Base-by-base conservation (phyloP, 108 stramenopile genomes). In the Cyclostephanos invisitatus region DNA sequence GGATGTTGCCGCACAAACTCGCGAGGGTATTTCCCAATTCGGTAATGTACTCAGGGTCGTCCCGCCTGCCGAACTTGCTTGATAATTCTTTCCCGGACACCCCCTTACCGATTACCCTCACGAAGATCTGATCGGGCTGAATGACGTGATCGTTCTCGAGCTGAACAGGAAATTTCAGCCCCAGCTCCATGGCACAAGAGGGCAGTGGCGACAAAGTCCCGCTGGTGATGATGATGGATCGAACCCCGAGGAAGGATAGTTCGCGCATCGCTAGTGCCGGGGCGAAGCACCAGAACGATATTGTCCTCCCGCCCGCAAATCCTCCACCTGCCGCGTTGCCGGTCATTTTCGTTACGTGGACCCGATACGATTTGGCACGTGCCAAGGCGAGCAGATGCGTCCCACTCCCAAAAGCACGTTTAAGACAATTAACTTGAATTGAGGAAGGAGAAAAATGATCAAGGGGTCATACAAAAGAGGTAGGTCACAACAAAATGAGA, bases 271-370 rank as follows among this genome's bases (percentile, higher is more conserved):
- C 98, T 11, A 98, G 80, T 7, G 94, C 88, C 0, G 99, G 96
- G 20, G 96, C 93, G 77, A 99, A 98, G 80, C 98, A 99, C 98
- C 98, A 99, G 71, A 93, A 99, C 28, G 88, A 87, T 15, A 99
- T 73, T 21, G 88, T 93, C 55, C 92, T 68, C 24, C 91, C 88
- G 14, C 84, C 85, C 7, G 72, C 53, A 50, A 75, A 77, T 35
- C 84, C 86, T 29, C 82, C 80, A 3, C 83, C 83, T 14, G 69
- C 81, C 11, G 48, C 76, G 51, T 67, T 51, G 40, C 42, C 51
- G 21, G 38, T 67, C 14, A 78, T 62, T 46, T 75, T 77, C 17
- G 78, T 76, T 15, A 89, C 65, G 76, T 91, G 90, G 27, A 93
- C 84, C 44, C 93, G 87, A 77, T 96, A 96, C 15, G 83, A 86